Percentiles rank a stretch among this genome's conserved stretches.
Evolutionary conservation across 208 protist genomes (phyloP).

Genomic region (Herpetomonas muscarum): DNA sequence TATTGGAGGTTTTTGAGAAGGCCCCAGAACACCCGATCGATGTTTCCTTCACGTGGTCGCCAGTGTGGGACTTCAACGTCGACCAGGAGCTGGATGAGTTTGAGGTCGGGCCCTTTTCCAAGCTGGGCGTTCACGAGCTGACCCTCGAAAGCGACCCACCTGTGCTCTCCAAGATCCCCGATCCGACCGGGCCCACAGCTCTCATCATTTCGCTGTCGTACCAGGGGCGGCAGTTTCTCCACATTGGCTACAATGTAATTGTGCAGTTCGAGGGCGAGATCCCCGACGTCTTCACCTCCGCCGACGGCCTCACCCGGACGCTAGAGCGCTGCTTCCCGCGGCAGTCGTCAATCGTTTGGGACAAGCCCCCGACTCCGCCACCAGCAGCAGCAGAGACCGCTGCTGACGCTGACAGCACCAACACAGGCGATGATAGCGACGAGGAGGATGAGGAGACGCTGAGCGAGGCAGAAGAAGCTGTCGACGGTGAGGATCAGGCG

Average conservation of each 20-base stretch:
- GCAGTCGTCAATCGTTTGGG: conserved; percentile 28
- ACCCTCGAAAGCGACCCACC: conserved; percentile 64
- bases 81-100: conserved; percentile 80
- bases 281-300: conserved; percentile 68
- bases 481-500: no score
- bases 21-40: conserved; percentile 44
- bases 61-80: conserved; percentile 79
- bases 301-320: conserved; percentile 33
- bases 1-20: conserved; percentile 66
- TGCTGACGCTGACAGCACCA: background rate
- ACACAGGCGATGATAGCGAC: background rate
- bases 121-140: conserved; percentile 65
- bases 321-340: conserved; percentile 57
- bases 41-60: conserved; percentile 72
- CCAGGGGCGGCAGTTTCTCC: conserved; percentile 61
- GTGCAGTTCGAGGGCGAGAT: conserved; percentile 62
- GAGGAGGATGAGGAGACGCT: background rate
- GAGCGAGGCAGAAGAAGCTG: background rate
- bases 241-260: conserved; percentile 69
- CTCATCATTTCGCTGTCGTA: conserved; percentile 68
- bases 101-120: conserved; percentile 65
- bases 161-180: conserved; percentile 57
- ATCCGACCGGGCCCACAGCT: conserved; percentile 77
- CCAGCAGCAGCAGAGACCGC: no score
- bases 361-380: background rate